Conservation (phyloP, 768 basidiomycete species). For the Mrakia frigida region DNA sequence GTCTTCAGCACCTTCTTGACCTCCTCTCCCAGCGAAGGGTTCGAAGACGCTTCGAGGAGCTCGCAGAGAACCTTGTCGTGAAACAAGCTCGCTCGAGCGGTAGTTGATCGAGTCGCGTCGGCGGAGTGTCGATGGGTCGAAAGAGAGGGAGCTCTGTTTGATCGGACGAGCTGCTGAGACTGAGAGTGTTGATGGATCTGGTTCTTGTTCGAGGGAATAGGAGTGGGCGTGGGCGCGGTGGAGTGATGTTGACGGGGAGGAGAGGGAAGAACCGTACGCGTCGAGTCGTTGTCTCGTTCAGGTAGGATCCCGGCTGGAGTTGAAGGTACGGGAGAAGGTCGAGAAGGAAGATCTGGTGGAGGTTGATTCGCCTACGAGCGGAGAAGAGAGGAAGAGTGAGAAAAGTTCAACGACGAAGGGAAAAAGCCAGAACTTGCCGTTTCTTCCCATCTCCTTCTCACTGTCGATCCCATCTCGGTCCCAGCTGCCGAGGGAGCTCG, state of each 20-base stretch:
- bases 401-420: not conserved
- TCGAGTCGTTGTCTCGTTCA: conserved; percentile 7
- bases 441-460: not conserved
- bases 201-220: too few relatives aligned
- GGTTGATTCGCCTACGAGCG: not conserved
- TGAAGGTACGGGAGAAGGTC: not conserved
- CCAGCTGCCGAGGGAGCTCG: not conserved
- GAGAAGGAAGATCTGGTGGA: not conserved
- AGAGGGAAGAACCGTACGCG: not conserved
- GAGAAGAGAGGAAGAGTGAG: not conserved
- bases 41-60: conserved; percentile 11
- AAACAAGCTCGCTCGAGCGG: conserved; percentile 5
- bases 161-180: conserved; percentile 6
- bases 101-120: not conserved
- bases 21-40: not conserved
- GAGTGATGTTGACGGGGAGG: not conserved
- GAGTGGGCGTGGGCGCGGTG: not conserved
- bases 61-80: conserved; percentile 18
- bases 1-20: conserved; percentile 1
- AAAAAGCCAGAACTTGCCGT: not conserved
- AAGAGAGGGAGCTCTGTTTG: not conserved
- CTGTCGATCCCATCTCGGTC: not conserved
- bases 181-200: not conserved
- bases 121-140: not conserved
- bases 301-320: not conserved